Evolutionary conservation across 495 filamentous ascomycete genomes (phyloP), one percentile per base, ranked within the genome.

Genomic region (Penicillium maclennaniae): DNA sequence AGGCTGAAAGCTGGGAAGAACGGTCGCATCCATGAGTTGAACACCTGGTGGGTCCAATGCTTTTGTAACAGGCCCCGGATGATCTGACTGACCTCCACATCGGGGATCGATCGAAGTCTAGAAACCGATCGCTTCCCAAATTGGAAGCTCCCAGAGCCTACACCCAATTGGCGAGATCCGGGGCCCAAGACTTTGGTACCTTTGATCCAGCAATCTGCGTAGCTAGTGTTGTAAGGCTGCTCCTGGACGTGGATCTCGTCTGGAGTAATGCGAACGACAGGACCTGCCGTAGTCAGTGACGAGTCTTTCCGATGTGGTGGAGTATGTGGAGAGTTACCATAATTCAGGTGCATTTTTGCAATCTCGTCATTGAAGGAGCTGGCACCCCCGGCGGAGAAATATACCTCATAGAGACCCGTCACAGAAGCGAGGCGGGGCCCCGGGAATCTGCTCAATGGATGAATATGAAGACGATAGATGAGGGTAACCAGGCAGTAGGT

Each of bases 401-500:
- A 79, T 20, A 74, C 60, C 49, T 82, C 79, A 38, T 77, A 77
- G 17, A 71, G 53, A 27, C 69, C 69, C 0, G 73, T 74, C 16
- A 68, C 49, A 4, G 73, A 73, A 0, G 77, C 77, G 10, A 79
- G 56, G 21, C 65, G 69, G 0, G 76, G 74, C 6, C 77, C 79
- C 0, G 79, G 79, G 41, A 76, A 74, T 45, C 51, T 63, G 41
- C 62, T 65, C 0, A 77, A 58, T n/a, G 72, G 67, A 38, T 71
- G 69, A 17, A 76, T 55, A 43, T 66, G 62, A 15, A 72, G 61
- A 3, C 71, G 66, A 28, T 71, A 72, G 25, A 72, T 37, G n/a
- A 42, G 31, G 28, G 54, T 55, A 23, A 65, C 52, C 36, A 67
- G 37, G 45, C 47, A 43, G 21, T 65, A 64, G 43, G 63, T 55